phyloP scores from a whole-genome alignment of 2,329 filamentous ascomycete species.

The Neopestalotiopsis clavispora region DNA sequence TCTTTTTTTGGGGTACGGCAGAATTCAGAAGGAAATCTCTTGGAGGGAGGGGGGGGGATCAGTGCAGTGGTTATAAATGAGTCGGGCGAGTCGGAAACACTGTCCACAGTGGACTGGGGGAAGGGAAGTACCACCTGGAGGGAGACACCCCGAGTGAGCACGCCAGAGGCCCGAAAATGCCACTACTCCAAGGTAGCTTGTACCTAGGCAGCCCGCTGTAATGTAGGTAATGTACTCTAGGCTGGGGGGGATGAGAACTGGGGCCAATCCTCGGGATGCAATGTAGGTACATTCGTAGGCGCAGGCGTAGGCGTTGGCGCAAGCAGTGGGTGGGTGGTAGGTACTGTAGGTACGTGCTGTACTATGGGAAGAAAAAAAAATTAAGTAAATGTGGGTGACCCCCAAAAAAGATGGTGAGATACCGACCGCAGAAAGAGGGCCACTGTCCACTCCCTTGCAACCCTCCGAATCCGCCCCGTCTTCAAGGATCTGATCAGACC shows the following conservation, averaged over 20 bases:
- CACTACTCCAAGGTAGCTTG: background rate
- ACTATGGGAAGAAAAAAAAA: conserved; percentile 10
- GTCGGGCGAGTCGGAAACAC: conserved; percentile 33
- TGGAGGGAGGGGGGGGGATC: conserved; percentile 37
- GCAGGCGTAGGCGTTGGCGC: background rate
- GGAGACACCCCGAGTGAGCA: conserved; percentile 10
- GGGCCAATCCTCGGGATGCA: background rate
- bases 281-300: background rate
- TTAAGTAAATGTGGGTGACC: conserved; percentile 20
- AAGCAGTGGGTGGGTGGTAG: background rate
- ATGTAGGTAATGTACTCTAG: background rate
- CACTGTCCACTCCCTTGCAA: conserved; percentile 10
- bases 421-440: background rate
- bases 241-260: background rate
- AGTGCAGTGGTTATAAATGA: conserved; percentile 41
- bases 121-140: conserved; percentile 7
- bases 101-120: conserved; percentile 22
- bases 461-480: conserved; percentile 21
- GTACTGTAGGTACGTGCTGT: background rate
- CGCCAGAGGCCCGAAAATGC: conserved; percentile 5
- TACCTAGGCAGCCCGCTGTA: conserved; percentile 1
- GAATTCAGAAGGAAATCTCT: conserved; percentile 35
- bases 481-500: conserved; percentile 17
- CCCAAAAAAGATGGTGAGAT: conserved; percentile 17
- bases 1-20: conserved; percentile 31